phyloP scores from a whole-genome alignment of 306 rosid species.

The Castanospermum australe region DNA sequence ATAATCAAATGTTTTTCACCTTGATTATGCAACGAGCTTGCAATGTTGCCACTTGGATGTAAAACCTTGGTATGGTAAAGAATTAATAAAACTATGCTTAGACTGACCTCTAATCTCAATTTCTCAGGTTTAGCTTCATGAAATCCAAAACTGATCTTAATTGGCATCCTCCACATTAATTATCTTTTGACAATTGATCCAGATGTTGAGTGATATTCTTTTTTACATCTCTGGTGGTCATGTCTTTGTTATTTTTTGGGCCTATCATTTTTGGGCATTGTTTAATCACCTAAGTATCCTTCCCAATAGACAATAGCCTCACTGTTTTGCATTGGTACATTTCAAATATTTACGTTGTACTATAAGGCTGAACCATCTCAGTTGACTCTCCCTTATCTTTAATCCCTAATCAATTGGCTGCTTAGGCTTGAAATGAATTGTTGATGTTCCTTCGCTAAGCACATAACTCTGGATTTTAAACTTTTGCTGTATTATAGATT shows the following conservation, averaged over 20 bases:
- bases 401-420: background rate
- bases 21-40: background rate
- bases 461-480: background rate
- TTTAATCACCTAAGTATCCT: background rate
- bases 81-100: background rate
- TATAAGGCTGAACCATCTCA: background rate
- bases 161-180: background rate
- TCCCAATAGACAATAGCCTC: background rate
- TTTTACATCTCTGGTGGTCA: background rate
- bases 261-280: background rate
- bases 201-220: background rate
- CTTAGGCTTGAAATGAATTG: background rate
- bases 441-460: background rate
- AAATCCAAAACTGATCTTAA: background rate
- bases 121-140: background rate
- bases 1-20: background rate
- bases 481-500: background rate
- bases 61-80: background rate
- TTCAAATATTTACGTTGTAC: background rate
- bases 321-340: background rate
- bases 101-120: background rate
- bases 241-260: background rate
- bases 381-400: background rate
- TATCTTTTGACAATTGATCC: background rate
- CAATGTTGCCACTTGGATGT: constrained; percentile 3